Evolutionary conservation across 1,284 basidiomycete genomes (phyloP).

Genomic region (Earliella scabrosa): DNA sequence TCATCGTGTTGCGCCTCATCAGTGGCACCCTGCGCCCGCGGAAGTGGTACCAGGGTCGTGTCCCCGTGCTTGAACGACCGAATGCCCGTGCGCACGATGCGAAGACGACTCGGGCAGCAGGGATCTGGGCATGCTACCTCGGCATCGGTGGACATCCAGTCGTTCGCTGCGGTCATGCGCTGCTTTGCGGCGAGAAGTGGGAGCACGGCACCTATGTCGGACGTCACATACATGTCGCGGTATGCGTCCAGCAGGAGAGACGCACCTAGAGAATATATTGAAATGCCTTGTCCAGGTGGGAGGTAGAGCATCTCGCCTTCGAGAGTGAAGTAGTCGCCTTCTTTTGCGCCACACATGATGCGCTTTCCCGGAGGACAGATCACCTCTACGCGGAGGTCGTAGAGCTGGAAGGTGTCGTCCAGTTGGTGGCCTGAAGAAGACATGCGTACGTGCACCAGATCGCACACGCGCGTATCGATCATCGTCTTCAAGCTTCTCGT

Average conservation of each 20-base stretch:
- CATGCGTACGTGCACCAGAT: background rate
- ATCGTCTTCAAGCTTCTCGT: no score
- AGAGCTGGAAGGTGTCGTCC: conserved; percentile 54
- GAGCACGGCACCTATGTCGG: conserved; percentile 52
- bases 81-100: conserved; percentile 52
- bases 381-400: conserved; percentile 62
- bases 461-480: no score
- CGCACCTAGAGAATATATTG: conserved; percentile 66
- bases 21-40: no score
- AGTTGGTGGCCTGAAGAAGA: background rate
- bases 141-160: conserved; percentile 71
- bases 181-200: conserved; percentile 69
- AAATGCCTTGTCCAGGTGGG: conserved; percentile 63
- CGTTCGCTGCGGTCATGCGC: conserved; percentile 52
- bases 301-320: conserved; percentile 65
- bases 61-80: conserved; percentile 58
- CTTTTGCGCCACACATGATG: conserved; percentile 64
- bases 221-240: background rate
- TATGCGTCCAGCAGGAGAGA: background rate
- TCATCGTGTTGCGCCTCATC: no score
- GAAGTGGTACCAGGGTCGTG: conserved; percentile 52
- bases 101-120: conserved; percentile 58
- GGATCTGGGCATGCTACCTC: conserved; percentile 70
- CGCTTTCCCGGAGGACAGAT: conserved; percentile 57
- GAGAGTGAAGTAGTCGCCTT: conserved; percentile 63